A percentile compares a stretch with the other conserved stretches of the same genome.
phyloP scores from a whole-genome alignment of 2,329 filamentous ascomycete genomes.

The Bertia moriformis region DNA sequence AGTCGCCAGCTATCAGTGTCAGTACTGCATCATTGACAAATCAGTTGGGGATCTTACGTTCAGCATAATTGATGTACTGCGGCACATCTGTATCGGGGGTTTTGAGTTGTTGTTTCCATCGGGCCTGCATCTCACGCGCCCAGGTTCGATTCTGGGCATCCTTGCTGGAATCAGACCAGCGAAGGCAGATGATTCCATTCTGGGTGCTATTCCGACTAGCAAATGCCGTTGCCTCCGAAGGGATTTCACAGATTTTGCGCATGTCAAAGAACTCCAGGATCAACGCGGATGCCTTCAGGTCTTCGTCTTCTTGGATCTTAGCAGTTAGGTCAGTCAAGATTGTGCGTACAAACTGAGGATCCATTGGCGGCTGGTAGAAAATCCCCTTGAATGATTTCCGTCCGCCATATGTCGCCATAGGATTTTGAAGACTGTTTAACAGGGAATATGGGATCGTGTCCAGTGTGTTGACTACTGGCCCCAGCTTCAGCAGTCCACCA shows the following conservation, averaged over 20 bases:
- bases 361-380: slow-evolving; percentile 25
- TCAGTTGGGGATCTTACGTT: slow-evolving; percentile 5
- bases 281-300: slow-evolving; percentile 14
- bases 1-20: slow-evolving; percentile 1
- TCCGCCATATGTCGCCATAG: slow-evolving; percentile 17
- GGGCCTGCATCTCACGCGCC: slow-evolving; percentile 17
- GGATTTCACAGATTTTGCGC: slow-evolving; percentile 19
- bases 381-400: slow-evolving; percentile 24
- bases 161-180: slow-evolving; percentile 21
- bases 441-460: slow-evolving; percentile 22
- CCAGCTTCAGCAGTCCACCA: slow-evolving; percentile 18
- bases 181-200: slow-evolving; percentile 22
- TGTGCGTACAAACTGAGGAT: slow-evolving; percentile 13
- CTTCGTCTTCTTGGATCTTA: slow-evolving; percentile 8
- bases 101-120: slow-evolving; percentile 10
- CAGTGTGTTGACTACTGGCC: slow-evolving; percentile 18
- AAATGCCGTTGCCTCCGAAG: slow-evolving; percentile 22
- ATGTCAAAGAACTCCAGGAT: slow-evolving; percentile 26
- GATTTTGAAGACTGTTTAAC: slow-evolving; percentile 22
- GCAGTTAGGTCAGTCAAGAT: slow-evolving; percentile 14
- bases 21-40: not conserved
- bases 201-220: slow-evolving; percentile 27
- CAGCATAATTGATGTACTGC: slow-evolving; percentile 14
- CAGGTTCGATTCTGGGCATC: slow-evolving; percentile 21
- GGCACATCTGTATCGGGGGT: slow-evolving; percentile 7